Conservation (phyloP, 345 rosid species). For the Erodium maritimum region DNA sequence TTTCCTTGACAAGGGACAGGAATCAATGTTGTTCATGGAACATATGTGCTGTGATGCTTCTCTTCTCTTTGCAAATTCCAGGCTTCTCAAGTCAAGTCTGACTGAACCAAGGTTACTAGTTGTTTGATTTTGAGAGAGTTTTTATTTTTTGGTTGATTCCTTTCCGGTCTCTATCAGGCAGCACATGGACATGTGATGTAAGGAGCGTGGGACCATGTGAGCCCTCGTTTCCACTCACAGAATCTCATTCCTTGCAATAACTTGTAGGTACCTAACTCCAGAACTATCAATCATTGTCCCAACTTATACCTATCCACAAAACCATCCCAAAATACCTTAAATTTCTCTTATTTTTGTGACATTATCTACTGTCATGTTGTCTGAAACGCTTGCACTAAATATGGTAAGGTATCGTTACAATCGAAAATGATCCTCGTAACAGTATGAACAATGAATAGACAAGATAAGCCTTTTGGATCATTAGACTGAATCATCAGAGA, state of each 20-base stretch:
- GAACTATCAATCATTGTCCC: too few species aligned
- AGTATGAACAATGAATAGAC: neutral
- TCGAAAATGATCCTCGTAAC: neutral
- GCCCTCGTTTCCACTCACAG: neutral
- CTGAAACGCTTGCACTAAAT: neutral
- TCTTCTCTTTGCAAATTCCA: neutral
- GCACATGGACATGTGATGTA: slow-evolving; percentile 12
- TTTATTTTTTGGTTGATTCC: neutral
- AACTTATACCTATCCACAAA: too few species aligned
- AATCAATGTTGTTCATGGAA: neutral
- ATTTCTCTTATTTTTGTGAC: neutral
- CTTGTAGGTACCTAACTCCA: slow-evolving; percentile 1
- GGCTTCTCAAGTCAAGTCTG: too few species aligned
- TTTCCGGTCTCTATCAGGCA: slow-evolving; percentile 15
- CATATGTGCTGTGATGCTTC: neutral
- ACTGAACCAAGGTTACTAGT: neutral
- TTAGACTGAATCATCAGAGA: slow-evolving; percentile 58
- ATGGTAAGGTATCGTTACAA: neutral
- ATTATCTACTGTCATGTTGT: neutral
- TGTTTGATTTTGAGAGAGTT: neutral
- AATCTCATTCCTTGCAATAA: slow-evolving; percentile 7
- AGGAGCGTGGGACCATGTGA: slow-evolving; percentile 9
- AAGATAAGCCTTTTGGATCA: neutral
- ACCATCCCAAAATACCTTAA: too few species aligned
- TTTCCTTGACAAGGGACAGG: neutral